phyloP scores from a whole-genome alignment of 331 rosid genomes.

The Arachis monticola region DNA sequence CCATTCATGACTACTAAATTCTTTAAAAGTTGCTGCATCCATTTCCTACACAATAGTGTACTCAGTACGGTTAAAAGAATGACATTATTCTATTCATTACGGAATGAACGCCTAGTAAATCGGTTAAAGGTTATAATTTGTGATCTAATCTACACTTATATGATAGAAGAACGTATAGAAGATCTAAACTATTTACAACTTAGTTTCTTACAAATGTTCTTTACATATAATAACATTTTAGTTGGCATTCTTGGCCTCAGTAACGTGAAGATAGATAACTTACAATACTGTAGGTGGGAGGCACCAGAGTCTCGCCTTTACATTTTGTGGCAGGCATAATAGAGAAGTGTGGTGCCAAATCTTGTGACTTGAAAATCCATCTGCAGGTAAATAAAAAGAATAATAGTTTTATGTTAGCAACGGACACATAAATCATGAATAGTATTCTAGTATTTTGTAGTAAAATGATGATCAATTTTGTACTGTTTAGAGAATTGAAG shows the following conservation, averaged over 20 bases:
- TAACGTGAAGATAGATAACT: slow-evolving; percentile 41
- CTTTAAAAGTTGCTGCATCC: slow-evolving; percentile 90
- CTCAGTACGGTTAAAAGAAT: slow-evolving; percentile 25
- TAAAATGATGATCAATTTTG: not conserved
- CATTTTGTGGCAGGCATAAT: slow-evolving; percentile 74
- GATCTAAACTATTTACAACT: not conserved
- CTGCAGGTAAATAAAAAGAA: slow-evolving; percentile 53
- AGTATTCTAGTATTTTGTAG: not conserved
- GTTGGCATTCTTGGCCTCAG: slow-evolving; percentile 12
- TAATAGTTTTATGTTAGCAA: slow-evolving; percentile 19
- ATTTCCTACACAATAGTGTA: slow-evolving; percentile 65
- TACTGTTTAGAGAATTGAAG: slow-evolving; percentile 25
- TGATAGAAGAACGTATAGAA: slow-evolving; percentile 2
- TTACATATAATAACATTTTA: slow-evolving; percentile 6
- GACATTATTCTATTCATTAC: not conserved
- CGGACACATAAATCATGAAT: not conserved
- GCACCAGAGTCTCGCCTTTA: slow-evolving; percentile 61
- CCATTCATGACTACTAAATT: slow-evolving; percentile 75
- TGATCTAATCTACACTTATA: not conserved
- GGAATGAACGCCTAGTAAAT: not conserved
- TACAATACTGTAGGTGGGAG: slow-evolving; percentile 89
- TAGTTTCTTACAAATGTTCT: slow-evolving; percentile 4
- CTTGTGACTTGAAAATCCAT: slow-evolving; percentile 94
- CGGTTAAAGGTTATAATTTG: slow-evolving; percentile 5
- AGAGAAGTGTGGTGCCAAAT: slow-evolving; percentile 84